Percentiles rank a stretch among this genome's conserved stretches.
These are phyloP conservation scores for Debaryomyces psychrophilus DNA, from an alignment of 1,139 yeast genomes.

Conservation along the genomic window DNA sequence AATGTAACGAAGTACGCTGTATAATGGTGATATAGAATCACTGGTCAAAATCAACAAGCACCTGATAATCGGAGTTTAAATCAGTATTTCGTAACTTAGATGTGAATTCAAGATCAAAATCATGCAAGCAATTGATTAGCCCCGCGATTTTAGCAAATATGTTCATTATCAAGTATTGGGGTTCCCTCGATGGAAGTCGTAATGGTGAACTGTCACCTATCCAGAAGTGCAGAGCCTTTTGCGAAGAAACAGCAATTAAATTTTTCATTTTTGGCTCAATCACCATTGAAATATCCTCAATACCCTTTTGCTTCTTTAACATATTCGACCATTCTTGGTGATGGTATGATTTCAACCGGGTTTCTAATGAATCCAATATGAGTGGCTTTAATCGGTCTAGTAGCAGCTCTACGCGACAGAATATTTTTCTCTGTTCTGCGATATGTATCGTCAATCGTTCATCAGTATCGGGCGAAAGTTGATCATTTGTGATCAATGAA, in stretches of 20 bases:
- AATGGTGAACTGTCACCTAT: conserved; percentile 65
- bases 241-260: neutral
- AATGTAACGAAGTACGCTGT: too few species aligned
- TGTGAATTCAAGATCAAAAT: conserved; percentile 12
- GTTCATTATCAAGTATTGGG: conserved; percentile 59
- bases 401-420: neutral
- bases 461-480: too few species aligned
- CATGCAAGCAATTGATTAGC: conserved; percentile 22
- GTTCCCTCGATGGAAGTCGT: conserved; percentile 66
- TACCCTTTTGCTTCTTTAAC: conserved; percentile 18
- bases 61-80: too few species aligned
- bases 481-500: too few species aligned
- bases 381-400: conserved; percentile 21
- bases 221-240: conserved; percentile 39
- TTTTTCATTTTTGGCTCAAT: neutral
- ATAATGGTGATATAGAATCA: too few species aligned
- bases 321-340: conserved; percentile 38
- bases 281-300: neutral
- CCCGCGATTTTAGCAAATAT: conserved; percentile 37
- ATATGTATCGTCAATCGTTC: neutral
- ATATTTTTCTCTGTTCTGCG: neutral
- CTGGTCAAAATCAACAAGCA: too few species aligned
- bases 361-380: conserved; percentile 35
- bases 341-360: conserved; percentile 35
- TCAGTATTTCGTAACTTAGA: neutral